phyloP scores from a whole-genome alignment of 306 rosid species.

The Prunus salicina region DNA sequence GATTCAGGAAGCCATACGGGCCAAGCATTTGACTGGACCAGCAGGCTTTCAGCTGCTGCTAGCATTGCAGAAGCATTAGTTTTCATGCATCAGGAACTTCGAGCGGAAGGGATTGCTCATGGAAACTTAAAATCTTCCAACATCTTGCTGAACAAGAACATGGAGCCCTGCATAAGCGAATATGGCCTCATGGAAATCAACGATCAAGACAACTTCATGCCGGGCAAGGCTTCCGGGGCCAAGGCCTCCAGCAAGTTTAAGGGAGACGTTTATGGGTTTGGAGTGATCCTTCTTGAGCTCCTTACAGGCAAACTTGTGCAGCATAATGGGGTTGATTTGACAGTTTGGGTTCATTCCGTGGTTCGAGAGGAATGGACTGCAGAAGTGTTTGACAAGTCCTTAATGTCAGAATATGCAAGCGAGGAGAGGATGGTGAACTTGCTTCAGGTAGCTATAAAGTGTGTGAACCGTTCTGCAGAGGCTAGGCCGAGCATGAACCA shows the following conservation, averaged over 20 bases:
- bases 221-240: constrained; percentile 6
- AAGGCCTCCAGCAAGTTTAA: constrained; percentile 26
- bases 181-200: constrained; percentile 52
- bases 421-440: constrained; percentile 79
- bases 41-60: constrained; percentile 59
- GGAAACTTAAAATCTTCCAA: constrained; percentile 80
- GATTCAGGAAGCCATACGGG: constrained; percentile 44
- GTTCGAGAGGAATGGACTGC: constrained; percentile 88
- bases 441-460: constrained; percentile 78
- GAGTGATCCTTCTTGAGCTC: constrained; percentile 76
- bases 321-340: constrained; percentile 56
- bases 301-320: constrained; percentile 71
- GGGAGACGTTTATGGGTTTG: constrained; percentile 66
- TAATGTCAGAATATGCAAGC: constrained; percentile 60
- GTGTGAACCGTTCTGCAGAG: constrained; percentile 50
- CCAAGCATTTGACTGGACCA: constrained; percentile 58
- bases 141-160: constrained; percentile 58
- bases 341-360: constrained; percentile 81
- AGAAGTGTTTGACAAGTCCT: constrained; percentile 67
- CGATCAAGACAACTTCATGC: constrained; percentile 24
- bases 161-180: constrained; percentile 78
- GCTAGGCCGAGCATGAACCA: constrained; percentile 73
- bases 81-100: constrained; percentile 64
- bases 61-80: constrained; percentile 58
- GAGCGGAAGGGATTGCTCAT: constrained; percentile 56